These are phyloP conservation scores for Xylariaceae sp. DNA, from an alignment of 2,329 filamentous ascomycete species.

Conservation along the genomic window DNA sequence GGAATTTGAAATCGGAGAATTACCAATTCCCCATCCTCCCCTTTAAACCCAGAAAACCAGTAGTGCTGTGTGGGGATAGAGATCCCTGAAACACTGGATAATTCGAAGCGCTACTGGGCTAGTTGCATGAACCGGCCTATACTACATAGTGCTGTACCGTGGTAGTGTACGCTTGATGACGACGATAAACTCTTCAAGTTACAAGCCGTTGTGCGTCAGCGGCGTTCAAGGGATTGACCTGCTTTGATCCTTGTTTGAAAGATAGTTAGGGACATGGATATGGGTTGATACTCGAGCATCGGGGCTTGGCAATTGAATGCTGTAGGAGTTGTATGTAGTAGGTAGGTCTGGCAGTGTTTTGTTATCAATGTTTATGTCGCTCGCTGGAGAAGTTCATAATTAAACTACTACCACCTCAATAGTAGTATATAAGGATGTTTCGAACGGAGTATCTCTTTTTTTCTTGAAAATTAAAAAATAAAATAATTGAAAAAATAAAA, in stretches of 20 bases:
- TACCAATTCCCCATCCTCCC: slow-evolving; percentile 38
- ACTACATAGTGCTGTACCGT: background rate
- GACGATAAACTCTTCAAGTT: background rate
- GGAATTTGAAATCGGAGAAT: slow-evolving; percentile 42
- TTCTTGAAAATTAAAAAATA: too few relatives aligned
- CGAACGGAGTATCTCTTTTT: too few relatives aligned
- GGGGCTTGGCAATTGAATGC: too few relatives aligned
- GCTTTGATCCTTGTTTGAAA: background rate
- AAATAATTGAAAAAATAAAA: too few relatives aligned
- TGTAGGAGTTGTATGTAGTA: too few relatives aligned
- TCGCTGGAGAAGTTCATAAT: too few relatives aligned
- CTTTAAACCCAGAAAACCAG: background rate
- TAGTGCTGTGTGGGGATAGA: slow-evolving; percentile 21
- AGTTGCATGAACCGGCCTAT: slow-evolving; percentile 4
- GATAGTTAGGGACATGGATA: too few relatives aligned
- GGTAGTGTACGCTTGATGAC: background rate
- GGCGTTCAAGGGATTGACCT: slow-evolving; percentile 15
- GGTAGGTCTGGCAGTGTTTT: too few relatives aligned
- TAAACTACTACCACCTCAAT: too few relatives aligned
- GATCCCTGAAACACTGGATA: slow-evolving; percentile 20
- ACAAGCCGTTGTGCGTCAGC: slow-evolving; percentile 16
- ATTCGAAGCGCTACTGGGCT: slow-evolving; percentile 19
- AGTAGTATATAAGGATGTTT: too few relatives aligned
- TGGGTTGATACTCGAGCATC: background rate
- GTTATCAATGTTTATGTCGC: too few relatives aligned